Base-by-base conservation (phyloP, 805 yeast species). In the Candida insectorum region DNA sequence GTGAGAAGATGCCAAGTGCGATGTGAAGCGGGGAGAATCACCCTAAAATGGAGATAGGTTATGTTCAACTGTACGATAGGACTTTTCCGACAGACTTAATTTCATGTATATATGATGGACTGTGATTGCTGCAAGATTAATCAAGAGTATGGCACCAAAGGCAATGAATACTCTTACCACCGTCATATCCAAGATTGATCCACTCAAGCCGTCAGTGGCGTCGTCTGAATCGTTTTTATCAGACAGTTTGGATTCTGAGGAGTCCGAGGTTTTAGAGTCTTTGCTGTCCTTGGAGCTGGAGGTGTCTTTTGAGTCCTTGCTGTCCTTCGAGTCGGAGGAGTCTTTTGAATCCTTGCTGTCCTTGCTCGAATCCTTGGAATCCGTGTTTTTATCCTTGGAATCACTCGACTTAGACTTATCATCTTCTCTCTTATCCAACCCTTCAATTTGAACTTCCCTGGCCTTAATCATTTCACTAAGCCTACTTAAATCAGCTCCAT, bases 101-200 rank as follows among this genome's bases (percentile, higher is more conserved):
- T 52, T 53, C 43, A 52, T 51, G 38, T 51, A 62, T 16, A 65
- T 34, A 37, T 66, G 73, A 36, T 65, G 71, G 23, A 64, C 47
- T 19, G 54, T 42, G 33, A 66, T 64, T 17, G 57, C 69, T 16
- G 62, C 20, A 44, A 59, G 50, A 40, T 66, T 65, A 16, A 66
- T 34, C 7, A 63, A 25, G 3, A 63, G 46, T 28, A 66, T 48
- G 3, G 54, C 70, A 11, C 52, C 56, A 13, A 65, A 47, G 2
- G 56, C 70, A 30, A 66, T 49, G 24, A 53, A 50, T 11, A 65
- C 51, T 16, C 63, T 45, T 12, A 65, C 48, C 4, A 54, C 65
- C 5, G 60, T 47, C 16, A 30, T 16, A 26, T 33, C 34, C 13
- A 5, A 31, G 24, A 6, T 21, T 26, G 11, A 8, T 20, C 23